phyloP scores from a whole-genome alignment of 2,329 filamentous ascomycete species.

The Boeremia lycopersici region DNA sequence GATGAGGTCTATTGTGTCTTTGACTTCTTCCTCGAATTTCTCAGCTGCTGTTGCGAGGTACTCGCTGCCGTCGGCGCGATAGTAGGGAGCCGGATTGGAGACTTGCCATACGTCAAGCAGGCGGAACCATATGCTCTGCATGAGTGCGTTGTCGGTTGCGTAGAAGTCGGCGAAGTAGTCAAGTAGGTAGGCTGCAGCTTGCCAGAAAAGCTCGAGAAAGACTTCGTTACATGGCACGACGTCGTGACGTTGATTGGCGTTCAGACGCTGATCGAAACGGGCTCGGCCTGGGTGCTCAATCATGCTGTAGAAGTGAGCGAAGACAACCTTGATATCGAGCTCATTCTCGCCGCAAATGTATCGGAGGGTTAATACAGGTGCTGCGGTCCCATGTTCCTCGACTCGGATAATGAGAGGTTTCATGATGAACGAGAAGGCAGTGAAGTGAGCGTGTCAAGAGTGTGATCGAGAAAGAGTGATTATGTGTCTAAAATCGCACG shows the following conservation, averaged over 20 bases:
- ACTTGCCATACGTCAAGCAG: slow-evolving; percentile 30
- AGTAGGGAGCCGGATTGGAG: not conserved
- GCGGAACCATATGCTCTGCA: slow-evolving; percentile 37
- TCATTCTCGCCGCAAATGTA: slow-evolving; percentile 25
- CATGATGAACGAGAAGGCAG: slow-evolving; percentile 2
- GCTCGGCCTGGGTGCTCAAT: slow-evolving; percentile 5
- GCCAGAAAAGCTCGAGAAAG: slow-evolving; percentile 23
- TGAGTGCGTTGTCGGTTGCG: slow-evolving; percentile 22
- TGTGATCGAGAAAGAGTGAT: not conserved
- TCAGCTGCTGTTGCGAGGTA: not conserved
- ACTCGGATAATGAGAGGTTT: slow-evolving; percentile 20
- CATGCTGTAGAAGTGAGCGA: slow-evolving; percentile 21
- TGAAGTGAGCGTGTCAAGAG: not conserved
- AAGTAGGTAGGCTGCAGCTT: slow-evolving; percentile 23
- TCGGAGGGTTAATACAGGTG: slow-evolving; percentile 13
- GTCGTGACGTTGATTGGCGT: not conserved
- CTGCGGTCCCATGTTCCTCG: slow-evolving; percentile 13
- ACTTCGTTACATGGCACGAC: not conserved
- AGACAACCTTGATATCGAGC: slow-evolving; percentile 23
- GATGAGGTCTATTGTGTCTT: not conserved
- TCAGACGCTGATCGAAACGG: not conserved
- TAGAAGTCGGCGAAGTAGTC: slow-evolving; percentile 43
- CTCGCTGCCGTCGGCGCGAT: not conserved
- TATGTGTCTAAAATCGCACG: not conserved
- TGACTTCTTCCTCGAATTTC: not conserved